Base-by-base conservation (phyloP, 768 basidiomycete species). In the Hygrocybe coccinea region DNA sequence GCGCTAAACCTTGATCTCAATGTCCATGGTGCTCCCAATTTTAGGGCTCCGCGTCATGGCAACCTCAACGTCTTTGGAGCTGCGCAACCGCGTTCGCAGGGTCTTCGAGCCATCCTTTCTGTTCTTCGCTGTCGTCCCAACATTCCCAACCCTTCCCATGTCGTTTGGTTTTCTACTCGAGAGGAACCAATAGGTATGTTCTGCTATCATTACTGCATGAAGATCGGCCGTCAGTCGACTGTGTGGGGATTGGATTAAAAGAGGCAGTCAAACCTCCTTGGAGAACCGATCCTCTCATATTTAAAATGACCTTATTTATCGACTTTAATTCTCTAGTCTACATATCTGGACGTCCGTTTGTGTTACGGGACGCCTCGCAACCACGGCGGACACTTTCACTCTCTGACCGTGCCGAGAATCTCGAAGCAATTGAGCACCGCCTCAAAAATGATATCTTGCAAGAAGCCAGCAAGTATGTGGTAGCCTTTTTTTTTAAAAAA, bases 131-230 rank as follows among this genome's bases (percentile, higher is more conserved):
- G 87, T 60, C 75, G 86, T 25, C 89, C 89, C 8, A 81, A 79
- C 52, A 79, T 77, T 33, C 63, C 71, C 2, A 77, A 84, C 58
- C 80, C 85, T 10, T 83, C 86, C 2, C 87, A 84, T 62, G 90
- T 91, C 2, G 86, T 95, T 25, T 99, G 94, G 93, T 92, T 98
- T 70, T 97, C 89, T 25, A 97, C 95, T 11, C 80, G 97, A 61
- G 97, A 99, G 70, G 97, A 98, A 66, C 94, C 95, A 3, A 83
- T 95, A 51, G 83, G 93, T 92, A 69, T 58, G 85, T 76, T 24
- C 24, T 33, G 37, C 15, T 21, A 33, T 29, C 29, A 7, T 10
- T 33, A 48, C n/a, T 54, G 37, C 34, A 11, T 36, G n/a, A 24
- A 36, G 17, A 29, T 33, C 7, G 21, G 29, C 29, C 5, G 12